Conservation (phyloP, 2,329 filamentous ascomycete genomes). For the Aureobasidium subglaciale region DNA sequence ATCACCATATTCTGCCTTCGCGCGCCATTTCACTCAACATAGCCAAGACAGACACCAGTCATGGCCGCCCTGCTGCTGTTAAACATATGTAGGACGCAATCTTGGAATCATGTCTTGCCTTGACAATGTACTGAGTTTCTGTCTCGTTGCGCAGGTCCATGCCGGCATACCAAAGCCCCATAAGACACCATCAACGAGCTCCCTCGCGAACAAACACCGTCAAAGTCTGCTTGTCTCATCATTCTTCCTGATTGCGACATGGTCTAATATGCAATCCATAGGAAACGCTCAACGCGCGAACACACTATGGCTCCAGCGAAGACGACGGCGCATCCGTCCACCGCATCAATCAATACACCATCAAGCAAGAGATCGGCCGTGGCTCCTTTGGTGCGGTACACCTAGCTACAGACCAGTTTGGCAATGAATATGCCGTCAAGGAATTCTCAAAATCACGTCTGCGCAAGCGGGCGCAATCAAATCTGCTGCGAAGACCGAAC, state of each 20-base stretch:
- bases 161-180: constrained; percentile 54
- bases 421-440: constrained; percentile 91
- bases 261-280: constrained; percentile 29
- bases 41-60: constrained; percentile 29
- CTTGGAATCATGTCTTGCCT: not conserved
- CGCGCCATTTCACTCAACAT: constrained; percentile 44
- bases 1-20: constrained; percentile 33
- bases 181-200: constrained; percentile 57
- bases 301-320: constrained; percentile 79
- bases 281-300: constrained; percentile 88
- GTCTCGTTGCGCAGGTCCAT: constrained; percentile 41
- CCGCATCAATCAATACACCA: constrained; percentile 89
- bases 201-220: constrained; percentile 55
- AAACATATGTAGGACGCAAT: constrained; percentile 41
- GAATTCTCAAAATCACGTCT: constrained; percentile 93
- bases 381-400: constrained; percentile 95
- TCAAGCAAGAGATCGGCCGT: constrained; percentile 91
- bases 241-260: not conserved
- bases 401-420: constrained; percentile 81
- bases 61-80: constrained; percentile 36
- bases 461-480: constrained; percentile 82
- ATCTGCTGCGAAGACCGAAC: constrained; percentile 65
- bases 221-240: constrained; percentile 42
- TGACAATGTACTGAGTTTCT: constrained; percentile 14
- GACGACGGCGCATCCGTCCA: constrained; percentile 74